A percentile compares a stretch with the other conserved stretches of the same genome.
Evolutionary conservation across 164 flowering plant species (phyloP).

Genomic region (Paratinospora sagittata): DNA sequence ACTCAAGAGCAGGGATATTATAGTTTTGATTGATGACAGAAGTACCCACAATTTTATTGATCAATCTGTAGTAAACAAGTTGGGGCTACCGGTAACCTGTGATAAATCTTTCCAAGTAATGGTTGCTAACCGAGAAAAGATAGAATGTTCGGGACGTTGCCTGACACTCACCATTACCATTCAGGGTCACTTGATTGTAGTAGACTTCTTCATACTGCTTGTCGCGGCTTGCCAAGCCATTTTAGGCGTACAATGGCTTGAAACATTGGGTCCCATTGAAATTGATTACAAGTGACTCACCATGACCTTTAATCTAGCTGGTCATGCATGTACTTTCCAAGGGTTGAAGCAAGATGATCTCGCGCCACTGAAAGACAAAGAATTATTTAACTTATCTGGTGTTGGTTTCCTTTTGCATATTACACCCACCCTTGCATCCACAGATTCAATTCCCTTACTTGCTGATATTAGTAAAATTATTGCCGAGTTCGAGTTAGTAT

Average conservation of each 20-base stretch:
- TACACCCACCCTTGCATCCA: background rate
- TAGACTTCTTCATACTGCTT: background rate
- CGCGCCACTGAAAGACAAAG: background rate
- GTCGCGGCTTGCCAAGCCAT: background rate
- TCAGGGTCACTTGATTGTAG: background rate
- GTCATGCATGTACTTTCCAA: background rate
- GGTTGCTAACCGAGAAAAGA: background rate
- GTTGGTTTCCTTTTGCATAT: background rate
- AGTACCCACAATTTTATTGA: no score
- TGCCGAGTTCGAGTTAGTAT: no score
- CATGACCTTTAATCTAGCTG: background rate
- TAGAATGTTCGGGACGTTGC: background rate
- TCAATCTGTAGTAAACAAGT: background rate
- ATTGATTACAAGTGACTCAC: background rate
- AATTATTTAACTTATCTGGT: background rate
- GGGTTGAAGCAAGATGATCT: background rate
- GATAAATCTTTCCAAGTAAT: slow-evolving; percentile 2
- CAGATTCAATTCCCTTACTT: background rate
- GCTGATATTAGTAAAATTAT: no score
- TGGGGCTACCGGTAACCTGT: background rate
- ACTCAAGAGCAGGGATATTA: background rate
- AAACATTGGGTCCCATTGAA: background rate
- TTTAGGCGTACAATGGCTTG: slow-evolving; percentile 2
- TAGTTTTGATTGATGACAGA: slow-evolving; percentile 1
- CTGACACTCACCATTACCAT: background rate